Base-by-base conservation (phyloP, 805 yeast genomes). In the Kodamaea lidongshanica region DNA sequence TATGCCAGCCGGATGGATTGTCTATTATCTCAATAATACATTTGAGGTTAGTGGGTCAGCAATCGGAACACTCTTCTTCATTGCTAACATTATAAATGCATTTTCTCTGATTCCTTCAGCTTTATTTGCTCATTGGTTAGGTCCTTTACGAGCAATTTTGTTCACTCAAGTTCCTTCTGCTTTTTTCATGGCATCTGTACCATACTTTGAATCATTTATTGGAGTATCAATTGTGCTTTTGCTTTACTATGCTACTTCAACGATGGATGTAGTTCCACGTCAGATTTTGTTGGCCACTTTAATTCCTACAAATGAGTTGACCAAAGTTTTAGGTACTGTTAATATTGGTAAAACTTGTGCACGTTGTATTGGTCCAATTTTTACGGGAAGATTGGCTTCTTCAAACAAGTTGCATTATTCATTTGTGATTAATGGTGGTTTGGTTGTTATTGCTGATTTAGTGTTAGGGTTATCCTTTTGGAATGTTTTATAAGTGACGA, bases 201-300 rank as follows among this genome's bases (percentile, higher is more conserved):
- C 61, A 0, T 39, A 49, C n/a, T 34, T 44, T 12, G 12, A 24
- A 6, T 42, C 49, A 5, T 51, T 48, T 20, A 12, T 41, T 1
- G 61, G 76, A 7, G 81, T 89, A 0, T 64, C 81, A 16, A 32
- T 58, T 0, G 53, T 74, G 5, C 60, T 81, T 19, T 41, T 78
- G 12, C 49, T 71, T 15, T 74, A 83, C 40, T 77, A 76, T 36
- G 58, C 78, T 2, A 73, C 85, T 1, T 65, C 78, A 2, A 74
- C 88, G 2, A 85, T 87, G 88, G 96, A 87, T 50, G 95, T 86
- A 16, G 92, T 86, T 3, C 95, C 96, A 5, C 71, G 96, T 30
- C 95, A 86, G 55, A 73, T 86, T 6, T 62, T 87, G 23, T 56
- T 87, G 28, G 77, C 94, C 0, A 67, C 82, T 2, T 61, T 85